Evolutionary conservation across 176 grass and related monocot species (phyloP), one percentile per base, ranked within the genome.

Genomic region (Eragrostis nindensis): DNA sequence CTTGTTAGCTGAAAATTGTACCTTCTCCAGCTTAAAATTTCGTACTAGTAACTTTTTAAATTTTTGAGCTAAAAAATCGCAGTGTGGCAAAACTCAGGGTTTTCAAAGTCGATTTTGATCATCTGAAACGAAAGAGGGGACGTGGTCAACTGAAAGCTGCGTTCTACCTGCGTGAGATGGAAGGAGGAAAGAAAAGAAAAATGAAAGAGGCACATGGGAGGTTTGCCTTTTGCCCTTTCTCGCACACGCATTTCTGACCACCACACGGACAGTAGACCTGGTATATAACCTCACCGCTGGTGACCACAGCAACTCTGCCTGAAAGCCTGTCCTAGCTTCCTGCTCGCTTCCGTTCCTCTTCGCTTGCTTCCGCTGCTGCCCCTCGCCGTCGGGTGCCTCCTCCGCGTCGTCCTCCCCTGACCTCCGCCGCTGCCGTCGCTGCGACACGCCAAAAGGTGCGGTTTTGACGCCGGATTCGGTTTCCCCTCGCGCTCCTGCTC

Each of bases 241-340:
- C 36, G 0, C 66, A 32, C 74, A 43, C 86, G 86, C 75, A 69
- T 88, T 79, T 84, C 62, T 9, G 67, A 79, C 59, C 56, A 83
- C 10, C 62, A 68, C 49, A 17, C 14, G 74, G 80, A 50, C 80
- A 65, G 74, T 60, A 60, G 74, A 77, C 53, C n/a, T 41, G 70
- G 68, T 63, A 88, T 83, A 79, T 84, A 88, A 52, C 16, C 43
- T 81, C 70, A 78, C 86, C 86, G 68, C 68, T 64, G 80, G 61
- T 88, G 61, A 83, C 75, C 81, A 27, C 48, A 84, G 71, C 36
- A 14, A 6, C 52, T 41, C 80, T 40, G 40, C 39, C 73, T 56
- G 66, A 76, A 29, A 52, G 55, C 52, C 71, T 76, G 78, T 50
- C 56, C 79, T 42, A 21, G 41, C 53, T 59, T 39, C 36, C 55